Base-by-base conservation (phyloP, 163 green algal species). In the Scenedesmus sp. region DNA sequence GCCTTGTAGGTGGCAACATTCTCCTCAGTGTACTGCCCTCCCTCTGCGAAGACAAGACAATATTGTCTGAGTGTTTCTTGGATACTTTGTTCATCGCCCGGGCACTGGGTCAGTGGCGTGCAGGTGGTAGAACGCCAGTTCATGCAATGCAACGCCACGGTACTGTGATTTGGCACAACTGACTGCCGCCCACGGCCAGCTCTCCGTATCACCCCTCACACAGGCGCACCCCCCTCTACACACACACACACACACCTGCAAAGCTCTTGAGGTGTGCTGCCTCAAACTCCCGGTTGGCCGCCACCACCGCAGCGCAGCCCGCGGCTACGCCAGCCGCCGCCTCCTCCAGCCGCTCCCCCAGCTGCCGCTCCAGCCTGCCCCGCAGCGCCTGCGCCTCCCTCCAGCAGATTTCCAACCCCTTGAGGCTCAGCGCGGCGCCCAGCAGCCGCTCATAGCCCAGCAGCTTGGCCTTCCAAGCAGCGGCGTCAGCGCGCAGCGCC, bases 341-440 rank as follows among this genome's bases (percentile, higher is more conserved):
- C 54, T 86, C 88, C 23, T 74, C 73, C 18, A 92, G 52, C 18
- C 91, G 76, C 6, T 92, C 85, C 10, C 26, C 55, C 79, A 95
- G 82, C 46, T 92, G 87, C 73, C 92, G 91, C 1, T 91, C 90
- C 0, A 93, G 82, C 59, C 91, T 84, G n/a, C 85, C 91, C 64
- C 88, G 91, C 73, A 96, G 92, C 66, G 94, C 94, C 89, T 95
- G 94, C 56, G 95, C 94, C 90, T 97, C 95, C 4, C 95, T 84
- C 88, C 95, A 94, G 67, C 95, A 92, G 86, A 96, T 96, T 60
- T 96, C 94, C 10, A 97, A 90, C 13, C 92, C 91, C 89, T 96
- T 95, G 23, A 84, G 74, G 76, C 92, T 95, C 52, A 96, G 89
- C 46, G 90, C 93, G 10, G 93, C 92, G 34, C 85, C 93, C 74